These are phyloP conservation scores for Otatea glauca DNA, from an alignment of 176 grass and related monocot genomes.

Conservation along the genomic window DNA sequence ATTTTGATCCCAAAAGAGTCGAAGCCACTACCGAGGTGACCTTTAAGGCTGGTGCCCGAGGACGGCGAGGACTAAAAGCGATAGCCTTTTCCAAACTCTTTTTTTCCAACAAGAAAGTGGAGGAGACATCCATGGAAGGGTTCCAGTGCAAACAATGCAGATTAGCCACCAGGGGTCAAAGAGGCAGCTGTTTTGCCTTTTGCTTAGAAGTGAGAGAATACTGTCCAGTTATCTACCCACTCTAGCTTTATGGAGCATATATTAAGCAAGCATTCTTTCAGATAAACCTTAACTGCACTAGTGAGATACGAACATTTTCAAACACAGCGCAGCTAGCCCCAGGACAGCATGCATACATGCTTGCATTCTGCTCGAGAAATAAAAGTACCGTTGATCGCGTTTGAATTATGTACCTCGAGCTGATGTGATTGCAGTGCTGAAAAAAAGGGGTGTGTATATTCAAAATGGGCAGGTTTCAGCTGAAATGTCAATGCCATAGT, in stretches of 20 bases:
- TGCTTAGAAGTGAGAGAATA: conserved; percentile 16
- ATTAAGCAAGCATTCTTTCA: background rate
- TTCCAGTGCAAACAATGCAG: background rate
- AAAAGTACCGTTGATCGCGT: conserved; percentile 31
- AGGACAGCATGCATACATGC: conserved; percentile 22
- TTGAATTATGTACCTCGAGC: conserved; percentile 36
- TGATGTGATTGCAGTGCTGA: background rate
- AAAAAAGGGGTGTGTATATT: background rate
- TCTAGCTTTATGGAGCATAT: conserved; percentile 19
- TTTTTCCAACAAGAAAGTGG: conserved; percentile 22
- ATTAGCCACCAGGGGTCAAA: conserved; percentile 42
- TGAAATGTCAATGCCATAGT: conserved; percentile 13
- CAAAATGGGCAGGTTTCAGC: background rate
- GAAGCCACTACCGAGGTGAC: conserved; percentile 34
- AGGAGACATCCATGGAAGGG: background rate
- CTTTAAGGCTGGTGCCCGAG: conserved; percentile 7
- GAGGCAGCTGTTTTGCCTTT: background rate
- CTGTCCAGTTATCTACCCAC: background rate
- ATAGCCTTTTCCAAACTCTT: background rate
- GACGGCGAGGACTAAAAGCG: background rate
- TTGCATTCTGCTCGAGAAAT: conserved; percentile 39
- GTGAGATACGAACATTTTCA: background rate
- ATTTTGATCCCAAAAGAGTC: conserved; percentile 2
- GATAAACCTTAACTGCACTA: background rate
- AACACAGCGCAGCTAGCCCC: background rate